Evolutionary conservation across 1,284 basidiomycete genomes (phyloP), one percentile per base, ranked within the genome.

Genomic region (Entoloma clypeatum): DNA sequence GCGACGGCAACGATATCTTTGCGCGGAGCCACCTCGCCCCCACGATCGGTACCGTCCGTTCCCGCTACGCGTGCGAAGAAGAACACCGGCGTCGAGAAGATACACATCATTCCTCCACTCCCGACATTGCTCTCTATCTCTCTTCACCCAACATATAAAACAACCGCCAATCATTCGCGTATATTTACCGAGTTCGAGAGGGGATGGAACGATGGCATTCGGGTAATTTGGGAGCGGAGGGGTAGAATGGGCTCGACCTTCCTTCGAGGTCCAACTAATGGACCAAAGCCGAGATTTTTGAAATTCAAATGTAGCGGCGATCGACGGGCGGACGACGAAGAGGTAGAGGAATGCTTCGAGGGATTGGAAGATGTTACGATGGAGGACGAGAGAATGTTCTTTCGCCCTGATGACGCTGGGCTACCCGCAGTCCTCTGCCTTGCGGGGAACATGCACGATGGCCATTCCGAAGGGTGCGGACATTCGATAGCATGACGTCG

Each of bases 1-100:
- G 73, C 77, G 2, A 71, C 69, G 5, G 69, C 79, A 13, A 72
- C 76, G 0, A 70, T 81, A 48, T 77, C 78, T 2, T 50, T 82
- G 23, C 69, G 78, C 8, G 62, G 60, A 14, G 35, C 55, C 4
- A 51, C 52, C 14, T 43, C 47, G 27, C 38, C 50, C 10, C 41
- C 44, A 19, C 38, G 39, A 16, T 29, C 51, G n/a, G 34, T 18
- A n/a, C 29, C 35, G 6, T 38, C 39, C 13, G 31, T 29, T 31
- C 11, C 26, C 19, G 23, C 10, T 21, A 23, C 19, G 14, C 23
- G 11, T 17, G 8, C 21, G n/a, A 11, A 24, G 11, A 32, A 26
- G 14, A 9, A 38, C 27, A 14, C 18, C 25, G 10, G 44, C 25
- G 11, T 25, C 36, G 4, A 7, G 2, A 63, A 57, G 38, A 51